Percentiles rank a stretch among this genome's conserved stretches.
Conservation (phyloP, 225 moss, liverwort and hornwort genomes). For the Bryoerythrophyllum caledonicum region DNA sequence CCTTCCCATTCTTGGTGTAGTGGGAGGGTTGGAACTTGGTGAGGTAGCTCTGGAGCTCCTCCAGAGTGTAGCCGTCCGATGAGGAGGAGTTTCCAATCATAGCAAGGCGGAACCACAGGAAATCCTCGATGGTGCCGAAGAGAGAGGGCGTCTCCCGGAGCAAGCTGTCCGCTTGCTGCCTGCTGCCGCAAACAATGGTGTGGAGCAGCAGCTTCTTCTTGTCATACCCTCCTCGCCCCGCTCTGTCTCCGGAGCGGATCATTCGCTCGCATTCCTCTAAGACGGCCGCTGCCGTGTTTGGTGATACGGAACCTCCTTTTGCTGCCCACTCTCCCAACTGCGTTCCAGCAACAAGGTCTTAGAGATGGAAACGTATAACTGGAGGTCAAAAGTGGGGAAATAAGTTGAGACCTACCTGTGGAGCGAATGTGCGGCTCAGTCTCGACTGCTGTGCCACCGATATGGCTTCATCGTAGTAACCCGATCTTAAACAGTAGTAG, state of each 20-base stretch:
- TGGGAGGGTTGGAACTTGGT: slow-evolving; percentile 92
- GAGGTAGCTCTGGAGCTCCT: slow-evolving; percentile 84
- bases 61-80: slow-evolving; percentile 66
- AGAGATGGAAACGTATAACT: not conserved
- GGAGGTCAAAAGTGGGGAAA: not conserved
- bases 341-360: slow-evolving; percentile 15
- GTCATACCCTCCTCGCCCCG: slow-evolving; percentile 88
- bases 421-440: slow-evolving; percentile 84
- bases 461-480: slow-evolving; percentile 88
- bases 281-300: slow-evolving; percentile 71
- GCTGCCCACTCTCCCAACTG: slow-evolving; percentile 93
- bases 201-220: slow-evolving; percentile 86
- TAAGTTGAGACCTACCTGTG: slow-evolving; percentile 60
- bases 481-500: slow-evolving; percentile 89
- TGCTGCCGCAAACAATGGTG: slow-evolving; percentile 82
- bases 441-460: slow-evolving; percentile 83
- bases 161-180: slow-evolving; percentile 83
- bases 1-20: slow-evolving; percentile 98
- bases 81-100: slow-evolving; percentile 65
- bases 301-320: slow-evolving; percentile 71
- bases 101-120: slow-evolving; percentile 95
- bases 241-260: slow-evolving; percentile 80
- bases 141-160: slow-evolving; percentile 87
- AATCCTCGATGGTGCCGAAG: slow-evolving; percentile 94
- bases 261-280: slow-evolving; percentile 95